Evolutionary conservation across 169 alveolate species (phyloP).

Genomic region (Nephromyces sp.): DNA sequence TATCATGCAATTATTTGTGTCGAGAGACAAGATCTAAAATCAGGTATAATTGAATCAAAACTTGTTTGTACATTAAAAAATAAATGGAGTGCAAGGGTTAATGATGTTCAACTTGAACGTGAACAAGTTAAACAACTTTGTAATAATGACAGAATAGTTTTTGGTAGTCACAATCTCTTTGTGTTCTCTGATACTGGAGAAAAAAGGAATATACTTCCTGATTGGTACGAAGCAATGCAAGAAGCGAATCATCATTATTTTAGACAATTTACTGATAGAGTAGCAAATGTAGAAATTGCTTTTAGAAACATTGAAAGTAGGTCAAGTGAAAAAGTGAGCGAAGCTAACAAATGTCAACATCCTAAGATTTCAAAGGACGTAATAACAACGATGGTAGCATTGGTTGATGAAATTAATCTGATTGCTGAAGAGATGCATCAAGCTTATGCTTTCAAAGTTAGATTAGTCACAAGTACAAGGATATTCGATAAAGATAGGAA

Average conservation of each 20-base stretch:
- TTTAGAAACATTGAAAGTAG: neutral
- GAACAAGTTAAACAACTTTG: neutral
- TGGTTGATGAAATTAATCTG: too few species aligned
- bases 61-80: slow-evolving; percentile 13
- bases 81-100: slow-evolving; percentile 19
- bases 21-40: neutral
- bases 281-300: too few species aligned
- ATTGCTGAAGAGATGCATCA: too few species aligned
- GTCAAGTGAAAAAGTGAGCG: neutral
- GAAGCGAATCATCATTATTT: slow-evolving; percentile 22
- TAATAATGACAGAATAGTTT: slow-evolving; percentile 20
- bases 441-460: too few species aligned
- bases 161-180: slow-evolving; percentile 27
- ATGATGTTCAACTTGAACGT: slow-evolving; percentile 8
- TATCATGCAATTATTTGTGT: slow-evolving; percentile 15
- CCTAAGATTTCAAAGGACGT: too few species aligned
- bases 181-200: slow-evolving; percentile 26
- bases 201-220: slow-evolving; percentile 18
- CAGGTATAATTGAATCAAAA: neutral
- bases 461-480: too few species aligned
- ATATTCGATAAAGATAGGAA: too few species aligned
- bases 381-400: too few species aligned
- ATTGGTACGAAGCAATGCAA: slow-evolving; percentile 35
- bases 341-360: too few species aligned
- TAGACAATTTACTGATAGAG: slow-evolving; percentile 9